phyloP scores from a whole-genome alignment of 1,139 yeast genomes.

The Yarrowia galli region DNA sequence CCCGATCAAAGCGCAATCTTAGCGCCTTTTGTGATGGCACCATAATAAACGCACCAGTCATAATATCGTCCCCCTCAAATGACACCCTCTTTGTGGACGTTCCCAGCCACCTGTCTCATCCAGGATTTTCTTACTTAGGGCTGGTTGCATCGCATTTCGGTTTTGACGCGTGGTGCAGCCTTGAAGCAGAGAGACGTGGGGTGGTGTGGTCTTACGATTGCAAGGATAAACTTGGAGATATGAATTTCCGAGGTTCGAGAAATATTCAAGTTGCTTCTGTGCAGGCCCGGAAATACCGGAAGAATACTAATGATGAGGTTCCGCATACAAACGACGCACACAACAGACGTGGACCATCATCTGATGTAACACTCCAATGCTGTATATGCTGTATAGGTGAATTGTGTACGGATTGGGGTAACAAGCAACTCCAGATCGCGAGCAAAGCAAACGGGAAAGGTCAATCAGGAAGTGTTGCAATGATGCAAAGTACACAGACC shows the following conservation, averaged over 20 bases:
- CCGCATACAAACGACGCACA: not conserved
- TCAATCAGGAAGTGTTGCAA: not conserved
- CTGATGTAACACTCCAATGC: not conserved
- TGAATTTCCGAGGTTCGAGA: slow-evolving; percentile 8
- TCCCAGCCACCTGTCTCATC: slow-evolving; percentile 14
- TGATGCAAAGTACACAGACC: not conserved
- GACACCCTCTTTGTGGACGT: not conserved
- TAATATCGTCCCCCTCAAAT: slow-evolving; percentile 1
- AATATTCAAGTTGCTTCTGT: not conserved
- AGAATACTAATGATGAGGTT: not conserved
- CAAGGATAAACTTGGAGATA: slow-evolving; percentile 13
- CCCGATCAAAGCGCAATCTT: slow-evolving; percentile 16
- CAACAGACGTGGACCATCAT: not conserved
- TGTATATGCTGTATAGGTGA: slow-evolving; percentile 24
- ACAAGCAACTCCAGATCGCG: not conserved
- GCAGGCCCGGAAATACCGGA: not conserved
- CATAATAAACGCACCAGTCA: slow-evolving; percentile 7
- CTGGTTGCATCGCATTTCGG: slow-evolving; percentile 19
- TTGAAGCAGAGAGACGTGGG: slow-evolving; percentile 3
- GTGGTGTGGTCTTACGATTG: not conserved
- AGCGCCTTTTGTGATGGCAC: slow-evolving; percentile 4
- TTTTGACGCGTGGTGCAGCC: slow-evolving; percentile 30
- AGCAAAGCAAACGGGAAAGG: not conserved
- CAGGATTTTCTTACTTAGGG: not conserved
- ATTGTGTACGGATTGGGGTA: no score